These are phyloP conservation scores for Afroboletus lepidellus DNA, from an alignment of 1,284 basidiomycete genomes.

Conservation along the genomic window DNA sequence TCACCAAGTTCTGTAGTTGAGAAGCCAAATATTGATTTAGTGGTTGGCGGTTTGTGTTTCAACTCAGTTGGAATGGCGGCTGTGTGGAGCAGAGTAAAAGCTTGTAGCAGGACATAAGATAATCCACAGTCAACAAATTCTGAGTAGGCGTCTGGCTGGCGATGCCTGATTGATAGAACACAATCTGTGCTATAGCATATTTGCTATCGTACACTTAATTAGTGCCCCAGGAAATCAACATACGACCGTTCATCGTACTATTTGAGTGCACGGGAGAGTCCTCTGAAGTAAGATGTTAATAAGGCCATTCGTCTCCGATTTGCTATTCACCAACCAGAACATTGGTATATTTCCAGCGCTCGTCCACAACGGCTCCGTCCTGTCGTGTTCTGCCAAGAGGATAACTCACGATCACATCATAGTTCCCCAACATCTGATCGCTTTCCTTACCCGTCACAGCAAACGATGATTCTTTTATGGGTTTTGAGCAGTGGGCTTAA, in stretches of 20 bases:
- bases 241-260: constrained; percentile 54
- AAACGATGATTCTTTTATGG: constrained; percentile 60
- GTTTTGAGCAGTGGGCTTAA: constrained; percentile 23
- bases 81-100: too few species aligned
- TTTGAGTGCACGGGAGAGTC: constrained; percentile 42
- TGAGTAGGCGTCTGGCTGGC: constrained; percentile 60
- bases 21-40: constrained; percentile 60
- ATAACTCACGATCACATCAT: not conserved
- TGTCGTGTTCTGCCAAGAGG: constrained; percentile 34
- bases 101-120: not conserved
- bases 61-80: too few species aligned
- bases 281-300: constrained; percentile 42
- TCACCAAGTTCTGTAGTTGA: constrained; percentile 54
- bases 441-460: constrained; percentile 62
- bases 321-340: constrained; percentile 45
- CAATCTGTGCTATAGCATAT: constrained; percentile 57
- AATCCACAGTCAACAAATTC: constrained; percentile 48
- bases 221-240: constrained; percentile 14
- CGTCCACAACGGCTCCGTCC: constrained; percentile 45
- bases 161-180: constrained; percentile 70
- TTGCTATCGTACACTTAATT: constrained; percentile 27
- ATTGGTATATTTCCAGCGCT: constrained; percentile 61
- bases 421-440: not conserved
- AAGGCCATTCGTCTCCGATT: too few species aligned
- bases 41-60: constrained; percentile 30